A percentile compares a stretch with the other conserved stretches of the same genome.
These are phyloP conservation scores for Lachnellula suecica DNA, from an alignment of 2,329 filamentous ascomycete species.

Conservation along the genomic window DNA sequence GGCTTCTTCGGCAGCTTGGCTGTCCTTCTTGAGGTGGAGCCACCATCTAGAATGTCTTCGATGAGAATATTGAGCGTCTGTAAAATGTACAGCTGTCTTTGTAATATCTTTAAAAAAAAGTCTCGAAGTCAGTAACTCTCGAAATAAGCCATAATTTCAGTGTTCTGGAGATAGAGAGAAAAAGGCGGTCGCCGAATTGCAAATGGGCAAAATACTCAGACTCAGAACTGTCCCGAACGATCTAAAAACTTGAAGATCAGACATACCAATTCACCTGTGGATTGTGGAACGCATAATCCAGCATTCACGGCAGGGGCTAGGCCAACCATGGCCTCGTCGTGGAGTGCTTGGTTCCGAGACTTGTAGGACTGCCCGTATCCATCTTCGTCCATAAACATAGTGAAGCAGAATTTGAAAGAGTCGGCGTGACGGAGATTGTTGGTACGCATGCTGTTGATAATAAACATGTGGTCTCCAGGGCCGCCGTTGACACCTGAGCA, in stretches of 20 bases:
- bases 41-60: constrained; percentile 41
- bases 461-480: constrained; percentile 37
- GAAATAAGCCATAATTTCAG: no score
- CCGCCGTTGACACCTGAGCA: constrained; percentile 27
- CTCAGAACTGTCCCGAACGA: no score
- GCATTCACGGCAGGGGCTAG: constrained; percentile 22
- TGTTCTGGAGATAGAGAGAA: no score
- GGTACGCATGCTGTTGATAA: constrained; percentile 35
- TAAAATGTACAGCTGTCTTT: constrained; percentile 38
- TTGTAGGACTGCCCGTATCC: constrained; percentile 38
- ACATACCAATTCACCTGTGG: constrained; percentile 9
- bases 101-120: no score
- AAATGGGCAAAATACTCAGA: no score
- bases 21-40: constrained; percentile 31
- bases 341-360: constrained; percentile 19
- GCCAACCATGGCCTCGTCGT: constrained; percentile 21
- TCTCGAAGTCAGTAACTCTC: no score
- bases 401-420: constrained; percentile 34
- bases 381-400: constrained; percentile 36
- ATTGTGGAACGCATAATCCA: constrained; percentile 5
- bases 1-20: constrained; percentile 31
- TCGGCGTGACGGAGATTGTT: constrained; percentile 34
- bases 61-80: constrained; percentile 42
- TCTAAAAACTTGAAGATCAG: no score
- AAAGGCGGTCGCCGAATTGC: no score